phyloP scores from a whole-genome alignment of 2,329 filamentous ascomycete species.

The Zymoseptoria pseudotritici region DNA sequence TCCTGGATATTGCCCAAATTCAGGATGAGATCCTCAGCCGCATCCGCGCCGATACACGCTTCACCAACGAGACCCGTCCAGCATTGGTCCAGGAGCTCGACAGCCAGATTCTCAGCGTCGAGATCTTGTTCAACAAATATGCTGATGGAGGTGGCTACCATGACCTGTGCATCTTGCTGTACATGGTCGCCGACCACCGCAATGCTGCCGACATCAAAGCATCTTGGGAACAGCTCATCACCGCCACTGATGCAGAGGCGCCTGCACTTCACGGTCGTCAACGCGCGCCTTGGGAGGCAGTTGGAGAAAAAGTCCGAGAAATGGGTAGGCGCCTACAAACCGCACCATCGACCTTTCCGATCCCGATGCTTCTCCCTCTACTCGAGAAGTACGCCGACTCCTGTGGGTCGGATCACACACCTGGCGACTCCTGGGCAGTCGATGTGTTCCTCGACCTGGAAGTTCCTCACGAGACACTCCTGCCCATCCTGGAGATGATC shows the following conservation, averaged over 20 bases:
- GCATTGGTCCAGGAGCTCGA: slow-evolving; percentile 54
- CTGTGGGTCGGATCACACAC: slow-evolving; percentile 43
- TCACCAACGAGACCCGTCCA: slow-evolving; percentile 54
- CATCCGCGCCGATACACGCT: slow-evolving; percentile 63
- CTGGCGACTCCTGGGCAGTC: slow-evolving; percentile 52
- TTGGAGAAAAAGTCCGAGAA: slow-evolving; percentile 53
- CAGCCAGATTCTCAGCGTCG: slow-evolving; percentile 68
- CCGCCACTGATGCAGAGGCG: slow-evolving; percentile 52
- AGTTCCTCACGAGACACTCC: slow-evolving; percentile 54
- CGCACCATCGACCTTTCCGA: slow-evolving; percentile 27
- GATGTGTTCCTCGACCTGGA: slow-evolving; percentile 59
- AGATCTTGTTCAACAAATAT: slow-evolving; percentile 87
- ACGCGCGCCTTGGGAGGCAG: slow-evolving; percentile 59
- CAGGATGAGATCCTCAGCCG: slow-evolving; percentile 85
- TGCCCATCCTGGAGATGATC: slow-evolving; percentile 56
- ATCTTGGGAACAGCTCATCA: slow-evolving; percentile 78
- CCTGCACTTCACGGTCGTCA: slow-evolving; percentile 35
- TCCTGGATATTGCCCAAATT: slow-evolving; percentile 88
- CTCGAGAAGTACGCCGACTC: slow-evolving; percentile 49
- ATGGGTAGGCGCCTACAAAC: slow-evolving; percentile 46
- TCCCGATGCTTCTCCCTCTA: slow-evolving; percentile 44
- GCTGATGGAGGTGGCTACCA: slow-evolving; percentile 88
- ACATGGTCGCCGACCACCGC: slow-evolving; percentile 83
- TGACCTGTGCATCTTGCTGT: slow-evolving; percentile 88
- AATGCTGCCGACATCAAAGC: slow-evolving; percentile 74